Evolutionary conservation across 805 yeast species (phyloP), one percentile per base, ranked within the genome.

Genomic region (Yueomyces sinensis): DNA sequence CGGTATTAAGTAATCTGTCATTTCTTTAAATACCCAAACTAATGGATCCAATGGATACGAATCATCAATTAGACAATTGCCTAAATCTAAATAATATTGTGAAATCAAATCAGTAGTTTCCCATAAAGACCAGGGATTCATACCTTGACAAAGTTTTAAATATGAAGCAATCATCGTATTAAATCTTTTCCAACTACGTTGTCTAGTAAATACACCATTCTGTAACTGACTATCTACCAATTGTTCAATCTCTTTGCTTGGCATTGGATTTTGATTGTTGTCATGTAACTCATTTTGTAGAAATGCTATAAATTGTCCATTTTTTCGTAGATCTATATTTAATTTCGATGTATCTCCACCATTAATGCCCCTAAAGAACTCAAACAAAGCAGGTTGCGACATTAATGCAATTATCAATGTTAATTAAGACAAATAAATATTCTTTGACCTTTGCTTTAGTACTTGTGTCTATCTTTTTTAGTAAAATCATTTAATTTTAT

Each of bases 121-220:
- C 31, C 61, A 49, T 6, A 58, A 37, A 3, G 75, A 64, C 60
- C 69, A 59, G 0, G 82, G 77, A 43, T 74, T 63, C 17, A 74
- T 52, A 37, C 71, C 69, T 29, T 65, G 54, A 38, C 72, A 58
- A 34, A 70, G 60, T 25, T 50, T 47, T 13, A 77, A 46, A 47
- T 72, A 77, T 2, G 72, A 57, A 2, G 49, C 48, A 1, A 68
- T 58, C 44, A 74, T 56, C 32, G 64, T 67, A 30, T 61, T 63
- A 40, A 75, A 71, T 5, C 50, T 31, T 5, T 50, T 42, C 56
- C 56, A 51, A 27, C 28, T 7, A 9, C 28, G 28, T 13, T 7
- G 28, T 6, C 15, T 9, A 7, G 13, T 25, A n/a, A 25, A 25
- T 6, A 25, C 28, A 5, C 28, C 28, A n/a, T n/a, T n/a, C n/a